These are phyloP conservation scores for Endocalyx cinctus DNA, from an alignment of 2,329 filamentous ascomycete genomes.

Conservation along the genomic window DNA sequence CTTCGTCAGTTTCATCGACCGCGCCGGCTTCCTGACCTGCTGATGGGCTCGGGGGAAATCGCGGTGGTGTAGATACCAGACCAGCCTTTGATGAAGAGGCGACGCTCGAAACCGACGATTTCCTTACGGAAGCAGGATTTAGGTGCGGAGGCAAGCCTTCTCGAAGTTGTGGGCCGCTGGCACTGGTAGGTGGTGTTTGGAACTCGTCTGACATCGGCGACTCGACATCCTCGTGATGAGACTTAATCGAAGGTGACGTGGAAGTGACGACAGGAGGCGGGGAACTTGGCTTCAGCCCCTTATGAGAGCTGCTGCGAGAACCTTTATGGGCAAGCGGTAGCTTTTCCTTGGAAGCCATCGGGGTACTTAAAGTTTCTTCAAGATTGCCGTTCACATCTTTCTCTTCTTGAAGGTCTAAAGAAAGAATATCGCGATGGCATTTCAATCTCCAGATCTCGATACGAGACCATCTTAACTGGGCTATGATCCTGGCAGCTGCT, in stretches of 20 bases:
- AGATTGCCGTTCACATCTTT: constrained; percentile 35
- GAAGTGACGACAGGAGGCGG: constrained; percentile 28
- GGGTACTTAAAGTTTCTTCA: constrained; percentile 12
- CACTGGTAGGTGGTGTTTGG: constrained; percentile 43
- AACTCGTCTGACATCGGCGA: constrained; percentile 41
- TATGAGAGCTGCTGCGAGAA: constrained; percentile 30
- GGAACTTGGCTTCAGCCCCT: constrained; percentile 31
- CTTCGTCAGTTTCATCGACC: constrained; percentile 40
- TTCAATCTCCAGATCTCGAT: constrained; percentile 90
- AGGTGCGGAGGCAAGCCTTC: constrained; percentile 34
- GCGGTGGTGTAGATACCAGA: constrained; percentile 26
- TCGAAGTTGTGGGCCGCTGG: constrained; percentile 34
- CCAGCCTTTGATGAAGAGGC: constrained; percentile 34
- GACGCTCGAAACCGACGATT: constrained; percentile 39
- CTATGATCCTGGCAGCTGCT: constrained; percentile 77
- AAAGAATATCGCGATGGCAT: constrained; percentile 84
- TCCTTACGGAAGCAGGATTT: constrained; percentile 30
- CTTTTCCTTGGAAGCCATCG: constrained; percentile 13
- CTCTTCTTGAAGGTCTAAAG: constrained; percentile 82
- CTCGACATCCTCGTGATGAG: constrained; percentile 28
- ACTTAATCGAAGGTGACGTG: constrained; percentile 28
- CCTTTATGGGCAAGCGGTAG: constrained; percentile 22
- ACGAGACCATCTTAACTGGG: constrained; percentile 88
- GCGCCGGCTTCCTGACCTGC: constrained; percentile 25
- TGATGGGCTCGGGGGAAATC: constrained; percentile 24